Evolutionary conservation across 345 rosid species (phyloP).

Genomic region (Kernera saxatilis): DNA sequence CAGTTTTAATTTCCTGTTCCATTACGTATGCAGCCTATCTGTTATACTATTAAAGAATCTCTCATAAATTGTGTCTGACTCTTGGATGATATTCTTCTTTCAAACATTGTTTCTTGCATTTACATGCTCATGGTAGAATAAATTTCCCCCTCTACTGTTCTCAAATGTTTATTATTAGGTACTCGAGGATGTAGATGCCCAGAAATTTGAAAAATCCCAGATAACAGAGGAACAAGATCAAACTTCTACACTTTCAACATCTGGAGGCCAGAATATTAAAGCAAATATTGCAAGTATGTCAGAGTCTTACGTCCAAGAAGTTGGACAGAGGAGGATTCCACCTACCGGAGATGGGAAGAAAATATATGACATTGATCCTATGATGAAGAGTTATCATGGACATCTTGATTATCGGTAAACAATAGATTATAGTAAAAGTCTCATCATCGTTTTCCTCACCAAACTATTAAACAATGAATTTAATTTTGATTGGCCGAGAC

Average conservation of each 20-base stretch:
- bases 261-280: constrained; percentile 22
- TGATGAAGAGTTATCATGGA: constrained; percentile 40
- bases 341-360: constrained; percentile 74
- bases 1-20: not conserved
- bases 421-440: not conserved
- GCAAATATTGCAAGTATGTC: constrained; percentile 26
- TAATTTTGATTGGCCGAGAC: not conserved
- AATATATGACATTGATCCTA: constrained; percentile 87
- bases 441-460: not conserved
- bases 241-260: constrained; percentile 29
- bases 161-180: not conserved
- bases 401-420: constrained; percentile 88
- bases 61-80: not conserved
- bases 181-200: constrained; percentile 1
- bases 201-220: not conserved
- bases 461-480: not conserved
- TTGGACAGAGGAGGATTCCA: constrained; percentile 40
- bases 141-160: not conserved
- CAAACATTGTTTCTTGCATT: not conserved
- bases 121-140: not conserved
- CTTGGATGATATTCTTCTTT: not conserved
- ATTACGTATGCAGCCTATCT: not conserved
- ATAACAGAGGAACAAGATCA: constrained; percentile 37
- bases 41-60: not conserved
- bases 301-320: constrained; percentile 23